Evolutionary conservation across 176 grass and related monocot species (phyloP).

Genomic region (Lolium perenne): DNA sequence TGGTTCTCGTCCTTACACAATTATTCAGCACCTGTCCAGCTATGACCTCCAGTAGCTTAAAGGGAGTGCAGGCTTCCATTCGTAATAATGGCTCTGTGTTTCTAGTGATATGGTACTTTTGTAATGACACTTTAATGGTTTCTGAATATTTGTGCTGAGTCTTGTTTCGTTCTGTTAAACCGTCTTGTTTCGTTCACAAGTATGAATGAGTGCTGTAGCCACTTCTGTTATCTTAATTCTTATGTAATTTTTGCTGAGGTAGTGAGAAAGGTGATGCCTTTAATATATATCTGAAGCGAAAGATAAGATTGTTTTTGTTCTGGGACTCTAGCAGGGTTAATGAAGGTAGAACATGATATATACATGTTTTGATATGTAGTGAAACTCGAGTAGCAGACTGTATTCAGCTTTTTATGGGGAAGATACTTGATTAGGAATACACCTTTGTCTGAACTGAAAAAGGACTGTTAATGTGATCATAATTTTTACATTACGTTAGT

Average conservation of each 20-base stretch:
- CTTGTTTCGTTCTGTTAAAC: background rate
- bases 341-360: background rate
- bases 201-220: background rate
- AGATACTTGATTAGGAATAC: background rate
- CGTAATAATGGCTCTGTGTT: background rate
- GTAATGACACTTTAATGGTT: background rate
- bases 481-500: background rate
- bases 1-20: background rate
- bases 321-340: background rate
- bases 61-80: background rate
- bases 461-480: background rate
- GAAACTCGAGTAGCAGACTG: background rate
- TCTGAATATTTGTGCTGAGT: background rate
- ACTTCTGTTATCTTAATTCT: background rate
- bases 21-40: conserved; percentile 15
- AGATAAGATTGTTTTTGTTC: background rate
- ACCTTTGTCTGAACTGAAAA: too few species aligned
- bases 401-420: background rate
- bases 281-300: too few species aligned
- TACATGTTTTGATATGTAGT: background rate
- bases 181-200: background rate
- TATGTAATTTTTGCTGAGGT: background rate
- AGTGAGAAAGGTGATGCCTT: background rate
- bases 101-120: background rate
- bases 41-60: background rate